These are phyloP conservation scores for Xylariaceae sp. DNA, from an alignment of 2,329 filamentous ascomycete genomes.

Conservation along the genomic window DNA sequence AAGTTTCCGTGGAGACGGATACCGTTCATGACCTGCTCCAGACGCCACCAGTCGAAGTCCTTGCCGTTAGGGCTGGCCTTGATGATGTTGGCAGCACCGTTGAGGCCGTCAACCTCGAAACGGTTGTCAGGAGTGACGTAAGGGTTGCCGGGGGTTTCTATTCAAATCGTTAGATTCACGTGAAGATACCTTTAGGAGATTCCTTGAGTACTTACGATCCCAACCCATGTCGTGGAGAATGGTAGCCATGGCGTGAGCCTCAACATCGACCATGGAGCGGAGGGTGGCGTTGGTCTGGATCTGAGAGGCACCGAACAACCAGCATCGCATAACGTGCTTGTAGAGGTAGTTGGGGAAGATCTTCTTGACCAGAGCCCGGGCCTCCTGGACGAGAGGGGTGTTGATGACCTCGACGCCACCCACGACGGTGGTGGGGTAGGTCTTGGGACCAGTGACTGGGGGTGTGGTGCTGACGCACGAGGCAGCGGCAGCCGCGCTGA, in stretches of 20 bases:
- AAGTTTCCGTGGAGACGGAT: constrained; percentile 23
- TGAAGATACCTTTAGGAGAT: no score
- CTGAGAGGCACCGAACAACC: not conserved
- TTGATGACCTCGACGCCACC: no score
- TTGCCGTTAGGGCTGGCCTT: constrained; percentile 10
- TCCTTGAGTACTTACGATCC: no score
- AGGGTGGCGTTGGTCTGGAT: not conserved
- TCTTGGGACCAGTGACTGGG: no score
- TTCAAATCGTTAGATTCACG: no score
- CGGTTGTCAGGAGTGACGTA: not conserved
- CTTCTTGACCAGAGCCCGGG: no score
- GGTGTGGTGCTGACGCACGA: no score
- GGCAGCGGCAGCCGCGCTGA: no score
- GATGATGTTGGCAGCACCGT: constrained; percentile 18
- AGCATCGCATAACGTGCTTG: constrained; percentile 13
- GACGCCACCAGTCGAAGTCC: constrained; percentile 18
- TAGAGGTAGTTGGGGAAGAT: constrained; percentile 12
- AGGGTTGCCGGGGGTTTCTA: not conserved
- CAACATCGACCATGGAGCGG: not conserved
- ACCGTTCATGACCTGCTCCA: constrained; percentile 22
- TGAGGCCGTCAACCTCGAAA: not conserved
- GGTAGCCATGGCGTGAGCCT: not conserved
- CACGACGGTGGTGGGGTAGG: no score
- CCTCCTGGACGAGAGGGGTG: no score
- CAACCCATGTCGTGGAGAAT: not conserved